A percentile compares a stretch with the other conserved stretches of the same genome.
Conservation (phyloP, 78 protist genomes). For the Acrasis kona region DNA sequence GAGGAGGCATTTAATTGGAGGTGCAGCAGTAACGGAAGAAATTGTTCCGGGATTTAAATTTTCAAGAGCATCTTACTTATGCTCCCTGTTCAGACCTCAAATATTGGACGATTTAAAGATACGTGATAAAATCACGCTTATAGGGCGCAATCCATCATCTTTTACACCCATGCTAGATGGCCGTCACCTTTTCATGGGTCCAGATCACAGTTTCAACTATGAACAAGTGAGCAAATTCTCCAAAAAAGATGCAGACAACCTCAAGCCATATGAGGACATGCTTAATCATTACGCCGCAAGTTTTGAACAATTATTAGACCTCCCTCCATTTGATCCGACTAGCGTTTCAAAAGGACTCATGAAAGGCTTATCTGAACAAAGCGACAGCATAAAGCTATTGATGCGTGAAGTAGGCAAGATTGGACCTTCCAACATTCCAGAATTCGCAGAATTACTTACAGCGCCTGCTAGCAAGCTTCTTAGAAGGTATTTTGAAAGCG, state of each 20-base stretch:
- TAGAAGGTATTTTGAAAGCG: slow-evolving; percentile 28
- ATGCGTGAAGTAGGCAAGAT: background rate
- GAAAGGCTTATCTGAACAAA: background rate
- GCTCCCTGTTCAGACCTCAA: slow-evolving; percentile 18
- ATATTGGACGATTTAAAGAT: slow-evolving; percentile 1
- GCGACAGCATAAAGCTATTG: background rate
- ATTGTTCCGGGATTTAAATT: slow-evolving; percentile 46
- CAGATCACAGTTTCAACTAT: background rate
- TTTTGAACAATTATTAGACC: slow-evolving; percentile 18
- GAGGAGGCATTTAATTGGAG: slow-evolving; percentile 28
- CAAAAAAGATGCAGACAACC: slow-evolving; percentile 12
- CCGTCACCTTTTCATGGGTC: slow-evolving; percentile 23
- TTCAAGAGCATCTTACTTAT: slow-evolving; percentile 43
- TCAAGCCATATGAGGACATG: slow-evolving; percentile 13
- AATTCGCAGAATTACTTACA: slow-evolving; percentile 14
- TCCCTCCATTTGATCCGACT: background rate
- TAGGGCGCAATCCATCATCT: slow-evolving; percentile 41
- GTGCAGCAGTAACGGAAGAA: slow-evolving; percentile 59
- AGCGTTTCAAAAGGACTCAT: too few species aligned
- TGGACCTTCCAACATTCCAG: background rate
- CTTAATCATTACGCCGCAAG: background rate
- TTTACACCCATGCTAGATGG: slow-evolving; percentile 26
- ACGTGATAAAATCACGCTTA: slow-evolving; percentile 11
- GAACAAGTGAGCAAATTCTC: slow-evolving; percentile 19
- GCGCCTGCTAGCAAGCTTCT: slow-evolving; percentile 27